Evolutionary conservation across 495 filamentous ascomycete genomes (phyloP).

Genomic region (Xylaria palmicola): DNA sequence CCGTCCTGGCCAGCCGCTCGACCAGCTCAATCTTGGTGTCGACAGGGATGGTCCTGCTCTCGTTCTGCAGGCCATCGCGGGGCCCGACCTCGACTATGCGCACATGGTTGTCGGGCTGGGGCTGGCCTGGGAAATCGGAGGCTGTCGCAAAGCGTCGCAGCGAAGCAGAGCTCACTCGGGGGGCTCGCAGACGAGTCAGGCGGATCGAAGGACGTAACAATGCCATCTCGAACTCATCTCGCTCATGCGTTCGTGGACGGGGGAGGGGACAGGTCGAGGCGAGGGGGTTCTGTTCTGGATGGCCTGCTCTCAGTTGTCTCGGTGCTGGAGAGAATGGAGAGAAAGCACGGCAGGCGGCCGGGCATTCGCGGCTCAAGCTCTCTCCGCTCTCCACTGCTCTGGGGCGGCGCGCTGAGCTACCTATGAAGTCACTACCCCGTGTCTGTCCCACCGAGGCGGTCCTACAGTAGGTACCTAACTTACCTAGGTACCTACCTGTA

Average conservation of each 20-base stretch:
- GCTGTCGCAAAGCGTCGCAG: conserved; percentile 41
- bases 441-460: too few relatives aligned
- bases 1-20: conserved; percentile 75
- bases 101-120: conserved; percentile 48
- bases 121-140: conserved; percentile 28
- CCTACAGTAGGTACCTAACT: too few relatives aligned
- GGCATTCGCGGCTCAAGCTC: conserved; percentile 12
- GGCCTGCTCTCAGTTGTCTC: not conserved
- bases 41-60: conserved; percentile 77
- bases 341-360: not conserved
- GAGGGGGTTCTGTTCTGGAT: not conserved
- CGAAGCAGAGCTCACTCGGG: conserved; percentile 10
- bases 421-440: conserved; percentile 11
- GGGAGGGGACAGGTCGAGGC: not conserved
- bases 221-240: conserved; percentile 31
- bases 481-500: not conserved
- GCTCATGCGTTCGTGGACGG: not conserved
- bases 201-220: conserved; percentile 27
- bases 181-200: conserved; percentile 20
- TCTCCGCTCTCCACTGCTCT: conserved; percentile 1
- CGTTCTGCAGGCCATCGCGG: conserved; percentile 93
- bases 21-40: conserved; percentile 86
- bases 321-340: too few relatives aligned
- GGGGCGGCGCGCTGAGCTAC: not conserved
- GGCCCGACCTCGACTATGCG: conserved; percentile 89